Evolutionary conservation across 805 yeast genomes (phyloP), one percentile per base, ranked within the genome.

Genomic region (Tetrapisispora taiwanensis): DNA sequence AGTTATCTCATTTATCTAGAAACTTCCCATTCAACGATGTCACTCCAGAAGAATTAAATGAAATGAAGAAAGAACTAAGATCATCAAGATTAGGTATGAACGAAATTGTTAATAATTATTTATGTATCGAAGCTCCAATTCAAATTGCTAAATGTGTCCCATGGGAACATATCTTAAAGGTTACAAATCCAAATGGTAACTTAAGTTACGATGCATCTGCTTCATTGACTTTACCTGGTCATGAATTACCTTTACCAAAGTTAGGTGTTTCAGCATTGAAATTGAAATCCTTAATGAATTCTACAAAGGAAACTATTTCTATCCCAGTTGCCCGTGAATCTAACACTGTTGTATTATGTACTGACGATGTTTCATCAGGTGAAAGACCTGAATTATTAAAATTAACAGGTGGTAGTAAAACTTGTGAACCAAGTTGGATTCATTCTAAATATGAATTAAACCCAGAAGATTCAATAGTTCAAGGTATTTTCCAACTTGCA

Each of bases 371-470:
- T n/a, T 62, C 68, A 47, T 56, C 62, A 34, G 56, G 63, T 46
- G 68, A 68, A 40, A 66, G 56, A 46, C 69, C 70, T 36, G 92
- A 84, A 62, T 68, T 84, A 15, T 63, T 89, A 45, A 76, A 95
- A 60, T 72, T 90, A 50, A 77, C 90, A 24, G 97, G 97, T 39
- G 95, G 95, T 39, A 62, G 70, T 32, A 71, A 73, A 54, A 71
- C 81, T 22, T 73, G 79, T 43, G 73, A 75, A 47, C 89, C 96
- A 54, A 77, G 86, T 52, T 92, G 95, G 92, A 82, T 84, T 36
- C 96, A 89, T 60, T 85, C 95, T 24, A 69, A 75, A 35, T 79
- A 70, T 66, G 81, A 81, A 62, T 65, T 90, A 45, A 63, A 71
- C 27, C 77, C 75, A 38, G 66, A 69, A 7, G 70, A 60, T 32